A percentile compares a stretch with the other conserved stretches of the same genome.
Conservation (phyloP, 2,329 filamentous ascomycete species). For the Paramyrothecium sp. region DNA sequence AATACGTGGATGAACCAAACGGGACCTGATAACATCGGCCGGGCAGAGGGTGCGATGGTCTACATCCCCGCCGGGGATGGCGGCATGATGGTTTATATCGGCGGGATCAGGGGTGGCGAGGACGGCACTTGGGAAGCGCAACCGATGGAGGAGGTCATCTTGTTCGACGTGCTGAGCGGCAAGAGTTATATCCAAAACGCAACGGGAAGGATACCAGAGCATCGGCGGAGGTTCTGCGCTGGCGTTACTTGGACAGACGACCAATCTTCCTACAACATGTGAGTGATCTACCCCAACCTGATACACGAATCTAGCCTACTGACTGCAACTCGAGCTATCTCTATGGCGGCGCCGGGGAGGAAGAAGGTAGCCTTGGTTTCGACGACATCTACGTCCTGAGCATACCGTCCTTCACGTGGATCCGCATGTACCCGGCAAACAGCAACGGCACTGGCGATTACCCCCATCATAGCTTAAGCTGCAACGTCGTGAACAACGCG, state of each 20-base stretch:
- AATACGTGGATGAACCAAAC: conserved; percentile 51
- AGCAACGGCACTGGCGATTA: conserved; percentile 33
- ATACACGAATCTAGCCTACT: conserved; percentile 1
- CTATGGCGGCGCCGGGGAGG: conserved; percentile 56
- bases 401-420: conserved; percentile 62
- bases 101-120: conserved; percentile 49
- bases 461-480: conserved; percentile 54
- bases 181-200: conserved; percentile 60
- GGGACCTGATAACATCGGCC: conserved; percentile 49
- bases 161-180: conserved; percentile 58
- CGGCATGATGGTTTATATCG: conserved; percentile 62
- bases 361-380: conserved; percentile 44
- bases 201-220: conserved; percentile 47
- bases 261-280: conserved; percentile 64
- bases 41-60: conserved; percentile 60
- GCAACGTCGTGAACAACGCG: conserved; percentile 50
- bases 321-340: conserved; percentile 45
- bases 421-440: conserved; percentile 48
- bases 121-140: conserved; percentile 47
- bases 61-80: conserved; percentile 59
- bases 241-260: conserved; percentile 59
- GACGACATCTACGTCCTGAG: conserved; percentile 62
- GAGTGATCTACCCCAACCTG: conserved; percentile 19
- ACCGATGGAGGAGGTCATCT: conserved; percentile 48
- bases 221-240: conserved; percentile 58